A percentile compares a stretch with the other conserved stretches of the same genome.
These are phyloP conservation scores for Antitrichia curtipendula DNA, from an alignment of 225 moss, liverwort and hornwort species.

Conservation along the genomic window DNA sequence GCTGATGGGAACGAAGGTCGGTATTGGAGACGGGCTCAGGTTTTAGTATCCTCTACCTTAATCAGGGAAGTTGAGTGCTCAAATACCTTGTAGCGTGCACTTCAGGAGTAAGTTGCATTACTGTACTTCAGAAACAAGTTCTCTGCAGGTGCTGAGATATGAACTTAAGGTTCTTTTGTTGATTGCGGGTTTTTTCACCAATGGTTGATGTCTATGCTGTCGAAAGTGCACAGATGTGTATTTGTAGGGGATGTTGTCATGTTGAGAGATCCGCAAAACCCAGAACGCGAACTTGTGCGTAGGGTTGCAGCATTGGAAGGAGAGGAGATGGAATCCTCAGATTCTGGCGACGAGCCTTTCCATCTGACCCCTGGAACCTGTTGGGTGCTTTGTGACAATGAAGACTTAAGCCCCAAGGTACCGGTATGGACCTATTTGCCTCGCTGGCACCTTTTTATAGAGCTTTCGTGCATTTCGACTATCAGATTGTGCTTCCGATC, in stretches of 20 bases:
- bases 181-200: background rate
- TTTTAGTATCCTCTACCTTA: background rate
- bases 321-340: constrained; percentile 85
- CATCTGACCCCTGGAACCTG: constrained; percentile 59
- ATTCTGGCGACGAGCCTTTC: constrained; percentile 65
- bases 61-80: background rate
- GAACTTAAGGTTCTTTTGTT: background rate
- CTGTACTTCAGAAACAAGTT: background rate
- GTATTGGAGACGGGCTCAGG: background rate
- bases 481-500: background rate
- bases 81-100: background rate
- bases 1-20: background rate
- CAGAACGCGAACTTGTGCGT: constrained; percentile 68
- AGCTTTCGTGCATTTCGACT: background rate
- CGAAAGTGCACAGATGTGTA: constrained; percentile 60
- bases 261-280: constrained; percentile 87
- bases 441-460: background rate
- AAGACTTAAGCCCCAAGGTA: constrained; percentile 64
- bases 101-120: background rate
- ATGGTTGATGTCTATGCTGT: background rate
- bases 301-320: constrained; percentile 96
- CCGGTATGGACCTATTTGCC: constrained; percentile 14
- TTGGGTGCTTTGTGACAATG: constrained; percentile 98
- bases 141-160: background rate
- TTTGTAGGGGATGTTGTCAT: constrained; percentile 97